phyloP scores from a whole-genome alignment of 2,329 filamentous ascomycete genomes.

The Colletotrichum horii region DNA sequence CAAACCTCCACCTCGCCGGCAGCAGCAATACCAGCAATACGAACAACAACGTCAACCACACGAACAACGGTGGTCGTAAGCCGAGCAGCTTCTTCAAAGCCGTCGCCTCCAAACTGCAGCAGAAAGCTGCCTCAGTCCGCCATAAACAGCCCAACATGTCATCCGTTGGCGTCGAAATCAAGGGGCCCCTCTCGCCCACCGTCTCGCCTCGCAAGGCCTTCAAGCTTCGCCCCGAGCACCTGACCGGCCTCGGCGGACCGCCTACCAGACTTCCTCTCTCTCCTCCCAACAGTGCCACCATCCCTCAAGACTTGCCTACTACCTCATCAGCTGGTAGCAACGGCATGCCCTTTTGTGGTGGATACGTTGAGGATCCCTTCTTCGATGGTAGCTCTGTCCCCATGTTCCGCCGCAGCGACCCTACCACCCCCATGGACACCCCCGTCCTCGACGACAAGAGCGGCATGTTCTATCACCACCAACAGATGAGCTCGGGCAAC shows the following conservation, averaged over 20 bases:
- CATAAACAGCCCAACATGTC: constrained; percentile 22
- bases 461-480: constrained; percentile 31
- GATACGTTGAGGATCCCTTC: constrained; percentile 44
- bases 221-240: constrained; percentile 33
- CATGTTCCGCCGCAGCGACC: constrained; percentile 33
- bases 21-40: constrained; percentile 22
- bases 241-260: background rate
- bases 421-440: constrained; percentile 43
- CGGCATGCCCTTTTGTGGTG: constrained; percentile 35
- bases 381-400: constrained; percentile 32
- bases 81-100: constrained; percentile 46
- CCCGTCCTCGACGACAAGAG: constrained; percentile 36
- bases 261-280: constrained; percentile 26
- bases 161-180: constrained; percentile 15
- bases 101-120: constrained; percentile 44
- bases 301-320: constrained; percentile 22
- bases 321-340: constrained; percentile 3
- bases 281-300: constrained; percentile 30
- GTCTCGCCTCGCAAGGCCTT: constrained; percentile 34
- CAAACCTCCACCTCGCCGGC: constrained; percentile 31
- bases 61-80: constrained; percentile 26
- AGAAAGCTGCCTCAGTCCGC: constrained; percentile 41
- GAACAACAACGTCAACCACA: constrained; percentile 2
- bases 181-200: constrained; percentile 19
- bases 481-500: constrained; percentile 21